Base-by-base conservation (phyloP, 2,329 filamentous ascomycete species). In the Didymella pinodella region DNA sequence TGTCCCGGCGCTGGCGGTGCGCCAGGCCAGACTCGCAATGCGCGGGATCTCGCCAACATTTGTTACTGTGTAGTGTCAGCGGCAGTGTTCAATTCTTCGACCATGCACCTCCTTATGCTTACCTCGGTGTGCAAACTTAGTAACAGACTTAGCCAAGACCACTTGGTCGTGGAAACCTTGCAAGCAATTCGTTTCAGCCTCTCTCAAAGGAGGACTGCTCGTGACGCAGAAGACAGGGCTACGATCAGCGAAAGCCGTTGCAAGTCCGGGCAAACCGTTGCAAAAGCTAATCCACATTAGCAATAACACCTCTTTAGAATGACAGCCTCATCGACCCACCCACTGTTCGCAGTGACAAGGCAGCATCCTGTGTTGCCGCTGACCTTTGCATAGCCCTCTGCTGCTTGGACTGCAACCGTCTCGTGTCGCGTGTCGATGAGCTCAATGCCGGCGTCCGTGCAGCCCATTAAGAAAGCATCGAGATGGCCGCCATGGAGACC, bases 321-420 rank as follows among this genome's bases (percentile, higher is more conserved):
- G 12, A 18, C 7, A 22, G 11, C 14, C 11, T 34, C 5, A 16
- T 26, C 38, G 11, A 62, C 76, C 54, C 59, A 81, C 80, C 80
- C 80, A 60, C 80, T 82, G 49, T 82, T 82, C 0, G 80, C 80
- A 11, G 81, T 82, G 2, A 82, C 76, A 54, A 83, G 82, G 56
- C 77, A 79, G n/a, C 78, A 76, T 10, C 79, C 81, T 10, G 79
- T 75, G 54, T 79, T 79, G 1, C 75, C 75, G n/a, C 72, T 77
- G 44, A 81, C 68, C 61, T 80, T 81, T 2, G 78, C 71, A 65
- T 82, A 82, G 7, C 77, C 77, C 64, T 82, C 80, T 0, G 80
- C 80, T 7, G 80, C 81, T 64, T 82, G 80, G 2, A 83, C 78
- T 12, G 81, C 80, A 14, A 78, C 78, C 0, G 81, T 81, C 63